Conservation (phyloP, 768 basidiomycete genomes). For the Mycena pura region DNA sequence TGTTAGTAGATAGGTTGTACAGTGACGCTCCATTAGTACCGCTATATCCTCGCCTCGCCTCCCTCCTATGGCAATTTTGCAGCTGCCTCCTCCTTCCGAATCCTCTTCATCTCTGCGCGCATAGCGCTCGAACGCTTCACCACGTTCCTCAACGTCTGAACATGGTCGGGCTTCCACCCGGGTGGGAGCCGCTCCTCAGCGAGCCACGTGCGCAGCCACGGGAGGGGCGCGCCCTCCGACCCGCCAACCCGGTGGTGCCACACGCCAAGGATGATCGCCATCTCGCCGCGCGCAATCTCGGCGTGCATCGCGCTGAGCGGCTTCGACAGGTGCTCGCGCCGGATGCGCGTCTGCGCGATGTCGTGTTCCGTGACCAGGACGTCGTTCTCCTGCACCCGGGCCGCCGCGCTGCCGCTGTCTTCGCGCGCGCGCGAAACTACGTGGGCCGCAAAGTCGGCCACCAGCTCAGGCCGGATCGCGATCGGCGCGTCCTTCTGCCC, state of each 20-base stretch:
- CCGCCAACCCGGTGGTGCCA: constrained; percentile 49
- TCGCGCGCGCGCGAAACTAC: constrained; percentile 27
- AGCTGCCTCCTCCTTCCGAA: constrained; percentile 28
- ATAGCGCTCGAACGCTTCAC: constrained; percentile 41
- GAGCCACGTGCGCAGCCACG: constrained; percentile 58
- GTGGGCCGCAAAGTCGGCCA: constrained; percentile 46
- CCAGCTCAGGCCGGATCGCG: constrained; percentile 40
- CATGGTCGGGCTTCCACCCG: constrained; percentile 47
- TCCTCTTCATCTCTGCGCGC: constrained; percentile 33
- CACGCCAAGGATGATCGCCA: constrained; percentile 67
- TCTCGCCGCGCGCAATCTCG: constrained; percentile 72
- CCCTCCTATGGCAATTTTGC: background rate
- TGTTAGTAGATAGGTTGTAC: no score
- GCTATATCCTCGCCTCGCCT: background rate
- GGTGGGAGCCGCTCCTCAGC: constrained; percentile 57
- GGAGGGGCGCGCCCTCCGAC: constrained; percentile 51
- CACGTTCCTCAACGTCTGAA: constrained; percentile 44
- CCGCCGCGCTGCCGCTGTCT: constrained; percentile 24
- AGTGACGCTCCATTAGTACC: no score
- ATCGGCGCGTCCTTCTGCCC: constrained; percentile 55
- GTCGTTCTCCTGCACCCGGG: constrained; percentile 36
- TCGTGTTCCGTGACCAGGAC: constrained; percentile 47
- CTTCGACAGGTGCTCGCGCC: constrained; percentile 53
- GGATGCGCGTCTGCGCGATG: constrained; percentile 57
- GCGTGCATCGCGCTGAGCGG: constrained; percentile 54